A percentile compares a stretch with the other conserved stretches of the same genome.
Evolutionary conservation across 441 rosid species (phyloP).

Genomic region (Adansonia rubrostipa): DNA sequence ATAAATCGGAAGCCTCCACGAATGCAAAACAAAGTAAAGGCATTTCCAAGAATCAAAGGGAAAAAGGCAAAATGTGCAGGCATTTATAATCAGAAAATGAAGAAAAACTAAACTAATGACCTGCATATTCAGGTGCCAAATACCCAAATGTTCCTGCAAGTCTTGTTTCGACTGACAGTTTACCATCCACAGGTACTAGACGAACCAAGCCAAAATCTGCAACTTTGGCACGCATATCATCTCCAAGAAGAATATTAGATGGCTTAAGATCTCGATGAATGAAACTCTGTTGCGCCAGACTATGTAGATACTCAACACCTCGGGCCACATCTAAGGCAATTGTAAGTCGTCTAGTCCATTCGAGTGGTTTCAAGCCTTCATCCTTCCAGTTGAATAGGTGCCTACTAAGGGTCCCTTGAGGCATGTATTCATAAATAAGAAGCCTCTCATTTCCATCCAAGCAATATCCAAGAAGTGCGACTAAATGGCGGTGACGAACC

Average conservation of each 20-base stretch:
- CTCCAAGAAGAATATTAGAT: constrained; percentile 55
- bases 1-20: background rate
- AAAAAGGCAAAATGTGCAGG: background rate
- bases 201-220: constrained; percentile 59
- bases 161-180: constrained; percentile 47
- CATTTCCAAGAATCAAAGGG: background rate
- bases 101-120: constrained; percentile 25
- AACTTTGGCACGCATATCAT: constrained; percentile 57
- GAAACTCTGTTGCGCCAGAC: constrained; percentile 48
- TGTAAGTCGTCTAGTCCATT: constrained; percentile 51
- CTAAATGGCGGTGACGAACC: constrained; percentile 58
- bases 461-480: constrained; percentile 50
- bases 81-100: background rate
- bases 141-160: constrained; percentile 55
- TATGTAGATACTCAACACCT: constrained; percentile 49
- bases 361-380: constrained; percentile 47
- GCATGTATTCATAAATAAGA: constrained; percentile 42
- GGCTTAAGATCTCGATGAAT: constrained; percentile 52
- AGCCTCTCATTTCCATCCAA: constrained; percentile 49
- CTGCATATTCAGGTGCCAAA: constrained; percentile 53
- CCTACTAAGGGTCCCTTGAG: constrained; percentile 44
- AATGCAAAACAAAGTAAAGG: constrained; percentile 5
- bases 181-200: constrained; percentile 48
- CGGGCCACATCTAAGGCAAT: constrained; percentile 53
- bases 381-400: constrained; percentile 50